Evolutionary conservation across 495 filamentous ascomycete species (phyloP).

Genomic region (Jackrogersella multiformis): DNA sequence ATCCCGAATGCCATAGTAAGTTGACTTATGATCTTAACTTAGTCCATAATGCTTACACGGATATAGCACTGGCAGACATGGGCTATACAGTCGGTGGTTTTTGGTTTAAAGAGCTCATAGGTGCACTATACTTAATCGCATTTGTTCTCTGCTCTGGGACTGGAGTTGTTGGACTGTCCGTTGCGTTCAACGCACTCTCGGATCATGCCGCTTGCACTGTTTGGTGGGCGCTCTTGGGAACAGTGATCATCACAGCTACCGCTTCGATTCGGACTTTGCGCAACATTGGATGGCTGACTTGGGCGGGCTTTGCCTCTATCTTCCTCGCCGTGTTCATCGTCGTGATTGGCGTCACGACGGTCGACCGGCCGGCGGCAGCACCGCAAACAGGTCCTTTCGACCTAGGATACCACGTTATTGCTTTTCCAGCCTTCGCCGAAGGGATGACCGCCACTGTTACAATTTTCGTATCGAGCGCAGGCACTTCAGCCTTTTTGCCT

Average conservation of each 20-base stretch:
- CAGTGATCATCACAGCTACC: constrained; percentile 45
- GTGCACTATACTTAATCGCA: constrained; percentile 56
- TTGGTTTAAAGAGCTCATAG: constrained; percentile 47
- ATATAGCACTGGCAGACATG: constrained; percentile 49
- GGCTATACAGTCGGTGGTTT: constrained; percentile 47
- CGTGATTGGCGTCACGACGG: constrained; percentile 57
- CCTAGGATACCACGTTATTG: constrained; percentile 37
- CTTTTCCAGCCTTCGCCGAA: constrained; percentile 35
- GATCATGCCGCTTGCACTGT: constrained; percentile 59
- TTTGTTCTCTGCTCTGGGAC: constrained; percentile 60
- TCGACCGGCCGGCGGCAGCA: constrained; percentile 51
- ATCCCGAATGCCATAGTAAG: constrained; percentile 51
- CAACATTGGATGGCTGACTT: constrained; percentile 59
- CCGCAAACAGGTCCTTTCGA: constrained; percentile 39
- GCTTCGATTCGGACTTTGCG: constrained; percentile 49
- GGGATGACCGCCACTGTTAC: constrained; percentile 55
- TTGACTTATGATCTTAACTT: neutral
- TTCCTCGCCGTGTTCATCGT: constrained; percentile 61
- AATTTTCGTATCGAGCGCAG: constrained; percentile 48
- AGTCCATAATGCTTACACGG: neutral
- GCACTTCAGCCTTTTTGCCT: constrained; percentile 36
- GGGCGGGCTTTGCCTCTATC: constrained; percentile 56
- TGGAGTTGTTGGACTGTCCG: constrained; percentile 61
- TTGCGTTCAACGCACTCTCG: constrained; percentile 61
- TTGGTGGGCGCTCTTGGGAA: constrained; percentile 51